These are phyloP conservation scores for Scutellaria barbata DNA, from an alignment of 257 asterid species.

Conservation along the genomic window DNA sequence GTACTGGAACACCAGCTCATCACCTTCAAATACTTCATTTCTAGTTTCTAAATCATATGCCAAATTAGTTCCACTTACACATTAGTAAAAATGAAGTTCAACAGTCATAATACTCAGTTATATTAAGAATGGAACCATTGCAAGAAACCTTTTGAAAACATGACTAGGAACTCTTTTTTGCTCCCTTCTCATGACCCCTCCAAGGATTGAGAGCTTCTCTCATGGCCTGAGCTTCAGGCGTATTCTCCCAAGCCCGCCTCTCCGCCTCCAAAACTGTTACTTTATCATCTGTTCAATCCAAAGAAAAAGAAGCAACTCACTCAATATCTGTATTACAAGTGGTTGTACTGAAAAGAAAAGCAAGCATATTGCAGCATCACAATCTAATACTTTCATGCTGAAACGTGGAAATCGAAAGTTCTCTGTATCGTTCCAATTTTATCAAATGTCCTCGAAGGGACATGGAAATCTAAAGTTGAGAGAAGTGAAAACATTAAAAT, in stretches of 20 bases:
- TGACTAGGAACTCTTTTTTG: conserved; percentile 50
- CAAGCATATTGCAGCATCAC: conserved; percentile 23
- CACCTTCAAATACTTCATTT: background rate
- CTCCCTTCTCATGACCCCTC: conserved; percentile 56
- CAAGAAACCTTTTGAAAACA: conserved; percentile 28
- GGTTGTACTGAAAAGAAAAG: conserved; percentile 5
- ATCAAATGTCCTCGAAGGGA: too few species aligned
- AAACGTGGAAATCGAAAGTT: background rate
- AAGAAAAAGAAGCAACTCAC: conserved; percentile 24
- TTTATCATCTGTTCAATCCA: conserved; percentile 72
- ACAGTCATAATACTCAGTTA: background rate
- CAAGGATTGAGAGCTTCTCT: conserved; percentile 97
- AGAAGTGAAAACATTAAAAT: background rate
- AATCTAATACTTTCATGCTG: background rate
- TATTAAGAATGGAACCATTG: background rate
- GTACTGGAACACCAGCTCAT: background rate
- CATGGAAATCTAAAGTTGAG: background rate
- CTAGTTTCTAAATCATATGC: background rate
- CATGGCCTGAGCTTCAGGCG: conserved; percentile 82
- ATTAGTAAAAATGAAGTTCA: conserved; percentile 3
- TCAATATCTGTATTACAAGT: conserved; percentile 22
- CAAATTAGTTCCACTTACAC: background rate
- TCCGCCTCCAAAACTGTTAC: conserved; percentile 87
- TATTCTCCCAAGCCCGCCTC: conserved; percentile 80
- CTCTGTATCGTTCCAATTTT: too few species aligned